Percentiles rank a stretch among this genome's conserved stretches.
Conservation (phyloP, 208 protist species). For the Sergeia podlipaevii region DNA sequence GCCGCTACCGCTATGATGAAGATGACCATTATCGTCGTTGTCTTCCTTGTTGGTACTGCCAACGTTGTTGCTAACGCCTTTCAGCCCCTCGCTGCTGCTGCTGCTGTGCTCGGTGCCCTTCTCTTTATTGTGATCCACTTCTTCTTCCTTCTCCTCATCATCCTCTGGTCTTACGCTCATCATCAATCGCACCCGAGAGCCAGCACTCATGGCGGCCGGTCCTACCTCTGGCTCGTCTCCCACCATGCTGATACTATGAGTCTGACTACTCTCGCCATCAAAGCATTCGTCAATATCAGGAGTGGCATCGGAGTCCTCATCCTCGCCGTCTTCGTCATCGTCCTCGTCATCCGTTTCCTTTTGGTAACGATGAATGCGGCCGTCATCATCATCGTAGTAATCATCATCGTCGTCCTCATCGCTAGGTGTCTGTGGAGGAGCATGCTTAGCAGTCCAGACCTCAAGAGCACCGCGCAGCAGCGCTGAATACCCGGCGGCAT, state of each 20-base stretch:
- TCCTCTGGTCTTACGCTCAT: too few relatives aligned
- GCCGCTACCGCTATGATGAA: not conserved
- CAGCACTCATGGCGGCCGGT: too few relatives aligned
- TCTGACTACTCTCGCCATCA: not conserved
- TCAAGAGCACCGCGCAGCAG: slow-evolving; percentile 46
- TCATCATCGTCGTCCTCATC: slow-evolving; percentile 15
- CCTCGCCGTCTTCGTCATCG: slow-evolving; percentile 9
- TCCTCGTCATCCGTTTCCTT: too few relatives aligned
- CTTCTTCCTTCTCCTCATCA: too few relatives aligned
- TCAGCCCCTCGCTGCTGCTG: too few relatives aligned
- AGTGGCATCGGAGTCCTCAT: not conserved
- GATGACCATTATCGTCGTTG: not conserved
- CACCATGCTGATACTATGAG: too few relatives aligned
- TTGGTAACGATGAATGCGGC: not conserved
- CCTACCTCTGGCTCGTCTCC: too few relatives aligned
- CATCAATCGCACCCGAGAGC: too few relatives aligned
- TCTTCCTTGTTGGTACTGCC: too few relatives aligned
- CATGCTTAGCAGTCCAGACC: slow-evolving; percentile 38
- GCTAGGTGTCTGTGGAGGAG: not conserved
- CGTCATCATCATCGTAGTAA: not conserved
- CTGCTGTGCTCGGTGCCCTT: too few relatives aligned
- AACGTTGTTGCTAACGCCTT: too few relatives aligned
- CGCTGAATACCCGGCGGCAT: slow-evolving; percentile 36
- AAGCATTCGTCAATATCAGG: not conserved
- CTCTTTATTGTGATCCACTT: too few relatives aligned